Conservation (phyloP, 495 filamentous ascomycete species). For the Penicillium subrubescens region DNA sequence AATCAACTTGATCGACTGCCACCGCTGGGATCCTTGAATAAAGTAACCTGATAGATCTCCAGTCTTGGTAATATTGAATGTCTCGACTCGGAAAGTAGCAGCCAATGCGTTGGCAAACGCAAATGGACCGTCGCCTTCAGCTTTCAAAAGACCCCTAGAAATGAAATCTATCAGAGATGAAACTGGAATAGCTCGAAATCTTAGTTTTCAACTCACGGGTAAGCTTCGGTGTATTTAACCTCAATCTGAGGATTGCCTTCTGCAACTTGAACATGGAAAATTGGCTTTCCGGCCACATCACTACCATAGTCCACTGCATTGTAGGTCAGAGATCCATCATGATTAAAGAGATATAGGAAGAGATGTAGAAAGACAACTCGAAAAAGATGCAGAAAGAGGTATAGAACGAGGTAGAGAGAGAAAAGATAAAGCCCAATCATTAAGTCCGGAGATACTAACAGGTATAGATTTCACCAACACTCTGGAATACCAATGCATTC, state of each 20-base stretch:
- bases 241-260: slow-evolving; percentile 1
- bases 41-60: background rate
- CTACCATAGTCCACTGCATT: background rate
- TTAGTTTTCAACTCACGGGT: background rate
- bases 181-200: background rate
- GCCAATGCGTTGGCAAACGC: background rate
- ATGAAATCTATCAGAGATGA: no score
- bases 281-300: background rate
- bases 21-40: slow-evolving; percentile 5
- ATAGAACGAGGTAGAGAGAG: no score
- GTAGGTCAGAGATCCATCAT: background rate
- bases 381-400: no score
- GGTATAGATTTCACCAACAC: background rate
- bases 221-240: slow-evolving; percentile 2
- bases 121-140: background rate
- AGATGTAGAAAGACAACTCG: no score
- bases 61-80: background rate
- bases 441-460: background rate
- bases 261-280: background rate
- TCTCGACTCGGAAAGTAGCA: slow-evolving; percentile 3
- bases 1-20: slow-evolving; percentile 9
- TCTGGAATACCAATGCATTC: background rate
- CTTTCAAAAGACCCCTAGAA: background rate
- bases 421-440: background rate
- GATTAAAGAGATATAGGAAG: no score